Evolutionary conservation across 169 alveolate species (phyloP).

Genomic region (Blepharisma undulans): DNA sequence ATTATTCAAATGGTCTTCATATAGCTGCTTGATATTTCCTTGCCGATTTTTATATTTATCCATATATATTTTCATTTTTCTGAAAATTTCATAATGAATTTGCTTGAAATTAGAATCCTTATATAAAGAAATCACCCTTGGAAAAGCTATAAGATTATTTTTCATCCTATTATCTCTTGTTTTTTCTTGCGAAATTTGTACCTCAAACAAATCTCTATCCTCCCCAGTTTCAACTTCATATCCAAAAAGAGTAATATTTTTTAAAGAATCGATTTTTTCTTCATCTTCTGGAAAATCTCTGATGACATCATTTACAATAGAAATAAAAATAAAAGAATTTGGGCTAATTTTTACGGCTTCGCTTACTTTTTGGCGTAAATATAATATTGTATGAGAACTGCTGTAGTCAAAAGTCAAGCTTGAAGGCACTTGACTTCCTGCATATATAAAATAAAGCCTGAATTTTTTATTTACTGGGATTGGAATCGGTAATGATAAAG

Average conservation of each 20-base stretch:
- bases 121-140: not conserved
- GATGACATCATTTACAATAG: not conserved
- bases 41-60: not conserved
- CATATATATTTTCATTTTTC: not conserved
- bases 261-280: not conserved
- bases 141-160: not conserved
- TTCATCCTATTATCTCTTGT: not conserved
- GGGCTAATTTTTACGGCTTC: not conserved
- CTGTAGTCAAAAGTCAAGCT: not conserved
- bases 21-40: not conserved
- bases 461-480: conserved; percentile 27
- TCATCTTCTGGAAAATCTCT: not conserved
- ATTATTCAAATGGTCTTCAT: not conserved
- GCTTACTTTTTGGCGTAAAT: not conserved
- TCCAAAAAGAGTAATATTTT: conserved; percentile 1
- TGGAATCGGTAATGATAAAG: conserved; percentile 73
- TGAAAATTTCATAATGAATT: conserved; percentile 27
- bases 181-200: not conserved
- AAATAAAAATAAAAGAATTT: not conserved
- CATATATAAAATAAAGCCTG: not conserved
- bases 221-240: conserved; percentile 4
- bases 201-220: not conserved
- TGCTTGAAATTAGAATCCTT: conserved; percentile 2
- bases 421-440: not conserved
- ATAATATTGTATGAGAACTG: not conserved